phyloP scores from a whole-genome alignment of 78 protist genomes.

The Dictyostelium brefeldianum region DNA sequence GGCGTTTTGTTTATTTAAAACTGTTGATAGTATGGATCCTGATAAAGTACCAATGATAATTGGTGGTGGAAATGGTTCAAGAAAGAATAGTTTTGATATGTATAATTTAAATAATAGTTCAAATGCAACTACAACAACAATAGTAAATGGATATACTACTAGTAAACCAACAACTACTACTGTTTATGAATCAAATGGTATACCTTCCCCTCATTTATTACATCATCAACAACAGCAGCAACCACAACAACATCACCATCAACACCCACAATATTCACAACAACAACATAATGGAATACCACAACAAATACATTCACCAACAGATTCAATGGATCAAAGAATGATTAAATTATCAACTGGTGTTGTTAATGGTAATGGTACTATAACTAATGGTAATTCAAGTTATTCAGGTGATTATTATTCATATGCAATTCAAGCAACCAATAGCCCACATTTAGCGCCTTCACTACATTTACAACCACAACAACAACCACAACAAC shows the following conservation, averaged over 20 bases:
- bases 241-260: slow-evolving; percentile 3
- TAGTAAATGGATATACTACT: neutral
- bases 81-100: slow-evolving; percentile 14
- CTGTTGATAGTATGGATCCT: slow-evolving; percentile 46
- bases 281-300: neutral
- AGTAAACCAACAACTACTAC: neutral
- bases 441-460: neutral
- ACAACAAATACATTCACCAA: slow-evolving; percentile 2
- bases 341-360: neutral
- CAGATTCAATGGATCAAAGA: neutral
- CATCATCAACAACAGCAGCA: neutral
- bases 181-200: neutral
- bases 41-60: neutral
- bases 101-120: neutral
- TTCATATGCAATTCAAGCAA: neutral
- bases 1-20: slow-evolving; percentile 45
- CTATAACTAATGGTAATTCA: neutral
- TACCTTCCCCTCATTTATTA: slow-evolving; percentile 1
- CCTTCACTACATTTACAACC: slow-evolving; percentile 11
- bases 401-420: neutral
- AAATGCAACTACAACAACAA: neutral
- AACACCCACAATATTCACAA: neutral
- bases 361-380: too few relatives aligned
- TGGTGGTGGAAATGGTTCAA: neutral
- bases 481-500: slow-evolving; percentile 32